Evolutionary conservation across 257 asterid species (phyloP).

Genomic region (Solanum bukasovii): DNA sequence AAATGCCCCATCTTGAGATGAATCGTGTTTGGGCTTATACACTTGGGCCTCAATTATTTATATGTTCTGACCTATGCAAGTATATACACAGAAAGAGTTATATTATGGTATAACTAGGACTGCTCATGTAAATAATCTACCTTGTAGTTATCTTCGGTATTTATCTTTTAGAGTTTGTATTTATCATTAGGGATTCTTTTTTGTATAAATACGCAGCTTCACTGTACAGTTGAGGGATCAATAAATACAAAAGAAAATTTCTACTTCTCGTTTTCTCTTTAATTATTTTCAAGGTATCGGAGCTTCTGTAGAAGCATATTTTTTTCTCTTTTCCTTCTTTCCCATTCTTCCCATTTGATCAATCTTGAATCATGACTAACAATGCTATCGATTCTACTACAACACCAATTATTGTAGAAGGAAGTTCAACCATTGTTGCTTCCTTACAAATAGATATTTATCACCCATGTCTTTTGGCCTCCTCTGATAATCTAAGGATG

Average conservation of each 20-base stretch:
- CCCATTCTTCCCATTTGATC: not conserved
- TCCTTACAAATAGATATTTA: not conserved
- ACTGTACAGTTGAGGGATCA: too few species aligned
- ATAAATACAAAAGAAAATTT: not conserved
- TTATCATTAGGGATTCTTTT: too few species aligned
- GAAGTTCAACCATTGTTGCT: not conserved
- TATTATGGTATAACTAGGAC: too few species aligned
- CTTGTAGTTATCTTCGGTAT: too few species aligned
- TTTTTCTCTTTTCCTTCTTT: not conserved
- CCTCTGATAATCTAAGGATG: not conserved
- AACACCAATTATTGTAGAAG: not conserved
- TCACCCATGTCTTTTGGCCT: not conserved
- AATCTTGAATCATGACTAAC: not conserved
- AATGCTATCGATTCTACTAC: not conserved
- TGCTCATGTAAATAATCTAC: too few species aligned
- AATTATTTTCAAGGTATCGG: not conserved
- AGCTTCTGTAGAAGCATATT: not conserved
- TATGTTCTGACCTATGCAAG: too few species aligned
- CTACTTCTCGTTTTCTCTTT: not conserved
- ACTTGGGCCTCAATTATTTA: too few species aligned
- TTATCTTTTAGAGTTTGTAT: too few species aligned
- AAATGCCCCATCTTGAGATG: too few species aligned
- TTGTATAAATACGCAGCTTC: too few species aligned
- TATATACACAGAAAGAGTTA: too few species aligned
- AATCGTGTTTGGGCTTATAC: too few species aligned